phyloP scores from a whole-genome alignment of 441 rosid genomes.

The Metrosideros polymorpha region DNA sequence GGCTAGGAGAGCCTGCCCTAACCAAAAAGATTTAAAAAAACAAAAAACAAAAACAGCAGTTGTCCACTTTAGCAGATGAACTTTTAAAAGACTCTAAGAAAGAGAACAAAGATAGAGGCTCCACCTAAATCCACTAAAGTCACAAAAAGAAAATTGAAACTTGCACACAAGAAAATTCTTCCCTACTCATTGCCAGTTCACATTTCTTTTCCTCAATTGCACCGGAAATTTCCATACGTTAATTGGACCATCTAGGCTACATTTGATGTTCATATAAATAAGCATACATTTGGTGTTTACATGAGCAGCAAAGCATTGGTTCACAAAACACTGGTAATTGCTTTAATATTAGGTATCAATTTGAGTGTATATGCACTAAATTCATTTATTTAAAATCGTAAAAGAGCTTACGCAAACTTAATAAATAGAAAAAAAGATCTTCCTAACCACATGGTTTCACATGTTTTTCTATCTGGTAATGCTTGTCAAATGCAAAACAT shows the following conservation, averaged over 20 bases:
- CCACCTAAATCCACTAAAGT: no score
- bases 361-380: not conserved
- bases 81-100: no score
- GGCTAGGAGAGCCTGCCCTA: not conserved
- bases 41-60: not conserved
- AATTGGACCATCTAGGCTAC: not conserved
- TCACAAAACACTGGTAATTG: not conserved
- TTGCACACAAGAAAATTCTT: no score
- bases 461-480: not conserved
- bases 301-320: not conserved
- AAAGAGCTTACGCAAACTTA: not conserved
- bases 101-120: no score
- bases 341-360: no score
- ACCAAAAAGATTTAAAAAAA: not conserved
- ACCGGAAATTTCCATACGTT: no score
- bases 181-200: no score
- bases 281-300: not conserved
- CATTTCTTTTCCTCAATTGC: no score
- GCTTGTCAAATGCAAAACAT: not conserved
- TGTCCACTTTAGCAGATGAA: no score
- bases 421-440: not conserved
- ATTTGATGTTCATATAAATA: not conserved
- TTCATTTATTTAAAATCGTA: no score
- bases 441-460: not conserved
- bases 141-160: no score